Evolutionary conservation across 129 eudicot species (phyloP).

Genomic region (Pittosporum tobira): DNA sequence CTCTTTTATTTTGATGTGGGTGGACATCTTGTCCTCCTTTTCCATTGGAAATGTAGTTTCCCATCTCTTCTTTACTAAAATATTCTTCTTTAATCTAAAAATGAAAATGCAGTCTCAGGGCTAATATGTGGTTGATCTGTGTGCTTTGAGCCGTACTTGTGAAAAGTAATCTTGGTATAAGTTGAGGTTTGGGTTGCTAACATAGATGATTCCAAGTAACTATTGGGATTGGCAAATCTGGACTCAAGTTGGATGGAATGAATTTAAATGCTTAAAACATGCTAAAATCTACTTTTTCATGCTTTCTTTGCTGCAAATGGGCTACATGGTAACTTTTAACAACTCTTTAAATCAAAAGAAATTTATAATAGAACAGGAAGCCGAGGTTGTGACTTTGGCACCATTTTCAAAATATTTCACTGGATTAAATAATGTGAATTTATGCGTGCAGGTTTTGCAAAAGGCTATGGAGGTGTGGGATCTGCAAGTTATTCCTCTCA

Average conservation of each 20-base stretch:
- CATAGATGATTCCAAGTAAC: no score
- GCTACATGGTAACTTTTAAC: no score
- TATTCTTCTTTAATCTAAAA: background rate
- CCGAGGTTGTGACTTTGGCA: no score
- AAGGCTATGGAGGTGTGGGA: slow-evolving; percentile 99
- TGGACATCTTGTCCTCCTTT: no score
- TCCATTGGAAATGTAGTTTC: no score
- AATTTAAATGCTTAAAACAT: no score
- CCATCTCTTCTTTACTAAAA: no score
- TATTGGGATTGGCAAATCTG: background rate
- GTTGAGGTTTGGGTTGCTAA: background rate
- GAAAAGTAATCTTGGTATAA: background rate
- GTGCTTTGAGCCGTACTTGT: background rate
- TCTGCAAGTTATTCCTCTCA: slow-evolving; percentile 85
- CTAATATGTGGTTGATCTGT: background rate
- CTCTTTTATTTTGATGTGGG: no score
- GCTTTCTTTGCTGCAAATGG: background rate
- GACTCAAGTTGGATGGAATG: no score
- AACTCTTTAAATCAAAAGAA: no score
- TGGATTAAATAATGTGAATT: background rate
- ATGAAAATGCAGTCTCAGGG: no score
- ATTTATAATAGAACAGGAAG: no score
- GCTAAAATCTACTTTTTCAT: background rate
- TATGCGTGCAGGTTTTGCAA: slow-evolving; percentile 62
- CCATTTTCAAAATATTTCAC: background rate